A percentile compares a stretch with the other conserved stretches of the same genome.
Evolutionary conservation across 192 early-diverging fungal genomes (phyloP).

Genomic region (Phlyctochytrium bullatum): DNA sequence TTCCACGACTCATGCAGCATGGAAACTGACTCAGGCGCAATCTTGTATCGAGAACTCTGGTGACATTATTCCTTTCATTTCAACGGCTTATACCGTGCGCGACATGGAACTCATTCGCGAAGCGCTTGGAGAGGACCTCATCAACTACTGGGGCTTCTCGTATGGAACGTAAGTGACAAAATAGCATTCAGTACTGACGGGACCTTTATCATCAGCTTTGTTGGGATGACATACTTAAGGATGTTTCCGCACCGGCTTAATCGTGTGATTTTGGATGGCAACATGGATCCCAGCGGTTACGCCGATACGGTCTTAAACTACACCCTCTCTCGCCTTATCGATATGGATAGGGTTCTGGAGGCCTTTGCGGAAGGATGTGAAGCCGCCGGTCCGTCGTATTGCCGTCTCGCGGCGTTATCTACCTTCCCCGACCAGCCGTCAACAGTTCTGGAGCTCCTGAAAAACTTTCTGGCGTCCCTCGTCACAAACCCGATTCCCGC

Average conservation of each 20-base stretch:
- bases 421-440: background rate
- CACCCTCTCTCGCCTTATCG: background rate
- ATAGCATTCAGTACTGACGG: too few relatives aligned
- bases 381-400: conserved; percentile 27
- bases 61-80: conserved; percentile 28
- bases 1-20: conserved; percentile 6
- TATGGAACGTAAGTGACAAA: conserved; percentile 30
- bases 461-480: too few relatives aligned
- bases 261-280: conserved; percentile 42
- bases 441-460: background rate
- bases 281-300: conserved; percentile 18
- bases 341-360: conserved; percentile 20
- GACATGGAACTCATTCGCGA: conserved; percentile 41
- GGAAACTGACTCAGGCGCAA: conserved; percentile 7
- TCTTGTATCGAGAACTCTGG: too few relatives aligned
- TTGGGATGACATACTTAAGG: conserved; percentile 41
- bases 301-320: background rate
- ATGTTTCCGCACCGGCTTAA: conserved; percentile 47
- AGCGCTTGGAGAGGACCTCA: conserved; percentile 28
- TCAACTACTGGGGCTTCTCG: conserved; percentile 41
- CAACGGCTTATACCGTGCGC: conserved; percentile 35
- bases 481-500: background rate
- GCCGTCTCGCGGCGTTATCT: conserved; percentile 22
- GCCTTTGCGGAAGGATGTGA: conserved; percentile 34
- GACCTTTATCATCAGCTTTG: conserved; percentile 9